Evolutionary conservation across 306 rosid species (phyloP), one percentile per base, ranked within the genome.

Genomic region (Vigna mungo): DNA sequence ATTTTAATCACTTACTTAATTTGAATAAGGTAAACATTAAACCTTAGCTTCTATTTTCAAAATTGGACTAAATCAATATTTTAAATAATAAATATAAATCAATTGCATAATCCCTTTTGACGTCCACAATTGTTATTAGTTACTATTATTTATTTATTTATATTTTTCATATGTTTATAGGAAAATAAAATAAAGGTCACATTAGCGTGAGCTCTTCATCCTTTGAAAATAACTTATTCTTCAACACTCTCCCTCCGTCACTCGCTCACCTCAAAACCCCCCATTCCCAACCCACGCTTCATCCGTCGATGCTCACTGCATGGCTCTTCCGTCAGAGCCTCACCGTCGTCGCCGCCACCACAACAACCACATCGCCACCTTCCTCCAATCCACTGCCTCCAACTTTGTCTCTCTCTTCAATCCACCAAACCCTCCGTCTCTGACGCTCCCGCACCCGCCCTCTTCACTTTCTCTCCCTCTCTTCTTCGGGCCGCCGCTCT

Each of bases 291-390:
- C 56, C 21, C 21, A 36, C 12, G 17, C 59, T 9, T 21, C 49
- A 2, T 18, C 32, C n/a, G 20, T 62, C 44, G 30, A 77, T 72
- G 61, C 37, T 14, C 58, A 11, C 47, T 71, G 69, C 81, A 93
- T 93, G 98, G 96, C 94, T 68, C 82, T 77, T 47, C 91, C 86
- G 66, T 81, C 87, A 44, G 88, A 83, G 63, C 87, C 79, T 48
- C 71, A 80, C 4, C 82, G 82, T 3, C 80, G 83, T 65, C 71
- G 72, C 53, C 25, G 56, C 58, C 71, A 78, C 47, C 88, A 82
- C 90, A 34, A 65, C 54, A 68, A 81, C 54, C 89, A 83, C 90
- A 30, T 90, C 41, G 61, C 90, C 80, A 51, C 80, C 46, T 76
- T 91, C 80, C 78, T 89, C 37, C 89, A 89, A 47, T 90, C 89